These are phyloP conservation scores for Naegleria gruberi DNA, from an alignment of 208 protist genomes.

Conservation along the genomic window DNA sequence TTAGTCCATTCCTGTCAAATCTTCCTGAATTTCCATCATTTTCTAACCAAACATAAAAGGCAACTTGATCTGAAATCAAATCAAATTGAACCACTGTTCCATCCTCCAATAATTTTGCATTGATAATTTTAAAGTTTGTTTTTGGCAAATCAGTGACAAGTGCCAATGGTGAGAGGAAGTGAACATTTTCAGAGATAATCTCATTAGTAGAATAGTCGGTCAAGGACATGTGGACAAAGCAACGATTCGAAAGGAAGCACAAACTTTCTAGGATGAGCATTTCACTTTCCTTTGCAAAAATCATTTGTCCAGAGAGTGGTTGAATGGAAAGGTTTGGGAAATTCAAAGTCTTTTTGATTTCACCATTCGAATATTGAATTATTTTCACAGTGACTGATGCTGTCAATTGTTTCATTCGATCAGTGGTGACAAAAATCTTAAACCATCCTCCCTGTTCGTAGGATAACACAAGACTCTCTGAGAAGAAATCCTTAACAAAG, in stretches of 20 bases:
- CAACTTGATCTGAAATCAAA: not conserved
- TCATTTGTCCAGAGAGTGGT: not conserved
- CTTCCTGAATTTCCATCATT: not conserved
- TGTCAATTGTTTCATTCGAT: not conserved
- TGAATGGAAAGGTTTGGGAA: not conserved
- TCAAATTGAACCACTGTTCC: not conserved
- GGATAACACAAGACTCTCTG: not conserved
- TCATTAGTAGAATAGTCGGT: not conserved
- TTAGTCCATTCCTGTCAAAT: not conserved
- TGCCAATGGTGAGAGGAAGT: not conserved
- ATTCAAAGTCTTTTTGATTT: not conserved
- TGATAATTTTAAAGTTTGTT: not conserved
- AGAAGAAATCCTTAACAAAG: constrained; percentile 19
- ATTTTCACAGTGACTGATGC: not conserved
- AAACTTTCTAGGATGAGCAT: not conserved
- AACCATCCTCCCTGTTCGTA: not conserved
- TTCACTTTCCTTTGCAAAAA: not conserved
- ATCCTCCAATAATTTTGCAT: not conserved
- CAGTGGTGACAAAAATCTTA: not conserved
- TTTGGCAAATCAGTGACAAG: not conserved
- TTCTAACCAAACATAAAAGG: not conserved
- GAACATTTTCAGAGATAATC: not conserved
- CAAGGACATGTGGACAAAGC: not conserved
- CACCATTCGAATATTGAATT: not conserved
- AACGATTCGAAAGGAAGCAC: not conserved